Base-by-base conservation (phyloP, 2,329 filamentous ascomycete genomes). In the Coniella vitis region DNA sequence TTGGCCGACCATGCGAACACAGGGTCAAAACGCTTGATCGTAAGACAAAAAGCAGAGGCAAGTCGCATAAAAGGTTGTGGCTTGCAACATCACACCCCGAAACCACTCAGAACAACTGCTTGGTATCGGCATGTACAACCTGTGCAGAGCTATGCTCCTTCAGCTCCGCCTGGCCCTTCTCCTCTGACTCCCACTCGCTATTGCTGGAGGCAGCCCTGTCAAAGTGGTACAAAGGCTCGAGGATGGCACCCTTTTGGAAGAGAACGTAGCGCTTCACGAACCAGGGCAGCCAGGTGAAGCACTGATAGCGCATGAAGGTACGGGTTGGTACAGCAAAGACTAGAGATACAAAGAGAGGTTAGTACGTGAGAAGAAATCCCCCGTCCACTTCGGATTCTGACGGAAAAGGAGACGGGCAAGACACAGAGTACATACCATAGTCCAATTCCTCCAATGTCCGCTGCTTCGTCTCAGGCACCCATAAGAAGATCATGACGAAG, bases 271-370 rank as follows among this genome's bases (percentile, higher is more conserved):
- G 71, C 57, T 72, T 78, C 57, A 78, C 61, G 75, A 76, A 84
- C 66, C 73, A 84, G 0, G 81, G 82, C 13, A 83, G 60, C 3
- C 71, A 73, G 49, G 75, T 72, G 56, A 65, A 72, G 17, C 75
- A 54, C 57, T 84, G 79, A 54, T 83, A 83, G 49, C 63, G 67
- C 63, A 78, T 72, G 56, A 79, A 79, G 38, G 69, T 73, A 20
- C 72, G 67, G 7, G 77, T 82, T 3, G 80, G 79, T 2, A 84
- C 79, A 7, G 76, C 79, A 56, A 78, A 79, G 45, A 78, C 70
- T 46, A 19, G 4, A 29, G 14, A n/a, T 5, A 16, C 5, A 29
- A 5, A 5, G 25, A 5, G 25, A 21, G 10, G 34, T 36, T 16
- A 36, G 34, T 13, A 36, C 13, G 34, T 5, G 14, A 36, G 13